Percentiles rank a stretch among this genome's conserved stretches.
Conservation (phyloP, 2,329 filamentous ascomycete species). For the Xylaria sp. region DNA sequence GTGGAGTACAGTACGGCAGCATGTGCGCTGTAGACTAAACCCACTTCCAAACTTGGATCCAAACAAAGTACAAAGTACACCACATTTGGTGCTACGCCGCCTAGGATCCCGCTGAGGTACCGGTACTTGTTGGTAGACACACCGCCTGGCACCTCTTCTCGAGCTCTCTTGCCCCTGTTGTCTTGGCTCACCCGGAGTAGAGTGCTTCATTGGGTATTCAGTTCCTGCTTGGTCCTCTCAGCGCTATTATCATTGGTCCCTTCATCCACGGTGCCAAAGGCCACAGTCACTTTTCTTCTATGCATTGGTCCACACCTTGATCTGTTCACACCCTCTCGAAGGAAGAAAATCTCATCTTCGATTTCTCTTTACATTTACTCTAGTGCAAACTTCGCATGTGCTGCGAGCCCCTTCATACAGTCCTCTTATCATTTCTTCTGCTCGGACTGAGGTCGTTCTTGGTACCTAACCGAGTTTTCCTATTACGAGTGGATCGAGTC, state of each 20-base stretch:
- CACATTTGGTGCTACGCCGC: constrained; percentile 34
- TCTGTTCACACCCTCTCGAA: constrained; percentile 50
- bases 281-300: constrained; percentile 64
- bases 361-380: constrained; percentile 46
- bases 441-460: constrained; percentile 37
- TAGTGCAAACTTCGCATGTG: constrained; percentile 48
- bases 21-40: constrained; percentile 37
- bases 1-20: constrained; percentile 23
- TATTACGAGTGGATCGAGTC: constrained; percentile 42
- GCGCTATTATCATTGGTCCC: constrained; percentile 59
- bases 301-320: constrained; percentile 59
- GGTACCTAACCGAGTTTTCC: constrained; percentile 32
- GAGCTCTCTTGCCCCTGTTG: constrained; percentile 46
- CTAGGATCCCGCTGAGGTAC: constrained; percentile 40
- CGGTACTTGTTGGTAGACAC: constrained; percentile 45
- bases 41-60: constrained; percentile 39
- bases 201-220: constrained; percentile 63
- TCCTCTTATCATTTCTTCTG: constrained; percentile 18
- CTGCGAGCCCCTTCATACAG: constrained; percentile 14
- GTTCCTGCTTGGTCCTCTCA: constrained; percentile 55
- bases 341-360: constrained; percentile 45
- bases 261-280: constrained; percentile 60
- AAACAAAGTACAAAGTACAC: constrained; percentile 20
- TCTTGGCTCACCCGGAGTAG: constrained; percentile 59
- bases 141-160: constrained; percentile 49